Percentiles rank a stretch among this genome's conserved stretches.
Conservation (phyloP, 2,329 filamentous ascomycete species). For the Claviceps sp. region DNA sequence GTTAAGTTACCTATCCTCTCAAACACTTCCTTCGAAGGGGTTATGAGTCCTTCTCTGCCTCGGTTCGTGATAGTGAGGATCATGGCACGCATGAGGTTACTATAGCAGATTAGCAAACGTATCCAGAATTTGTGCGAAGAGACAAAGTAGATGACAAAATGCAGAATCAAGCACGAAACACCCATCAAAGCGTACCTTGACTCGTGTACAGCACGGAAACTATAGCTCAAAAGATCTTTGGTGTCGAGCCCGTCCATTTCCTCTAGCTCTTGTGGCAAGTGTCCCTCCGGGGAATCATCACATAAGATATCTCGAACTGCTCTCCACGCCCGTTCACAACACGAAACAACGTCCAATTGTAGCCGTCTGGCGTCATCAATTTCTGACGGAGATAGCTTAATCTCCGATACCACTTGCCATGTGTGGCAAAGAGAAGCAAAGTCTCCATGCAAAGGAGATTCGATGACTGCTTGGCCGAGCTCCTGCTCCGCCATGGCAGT, state of each 20-base stretch:
- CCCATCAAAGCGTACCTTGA: slow-evolving; percentile 49
- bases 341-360: slow-evolving; percentile 42
- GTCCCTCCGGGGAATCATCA: slow-evolving; percentile 87
- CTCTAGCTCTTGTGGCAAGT: slow-evolving; percentile 64
- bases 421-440: slow-evolving; percentile 51
- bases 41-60: slow-evolving; percentile 28
- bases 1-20: slow-evolving; percentile 56
- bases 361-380: slow-evolving; percentile 23
- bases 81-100: slow-evolving; percentile 56
- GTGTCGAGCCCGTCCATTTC: slow-evolving; percentile 60
- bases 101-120: slow-evolving; percentile 21
- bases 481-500: slow-evolving; percentile 49
- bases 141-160: not conserved
- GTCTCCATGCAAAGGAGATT: slow-evolving; percentile 55
- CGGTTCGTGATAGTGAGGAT: slow-evolving; percentile 39
- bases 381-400: slow-evolving; percentile 24
- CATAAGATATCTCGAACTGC: slow-evolving; percentile 69
- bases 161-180: not conserved
- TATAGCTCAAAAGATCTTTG: slow-evolving; percentile 86
- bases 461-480: slow-evolving; percentile 51
- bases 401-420: slow-evolving; percentile 35
- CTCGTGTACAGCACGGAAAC: slow-evolving; percentile 89
- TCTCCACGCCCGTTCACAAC: slow-evolving; percentile 61
- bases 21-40: slow-evolving; percentile 42
- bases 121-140: not conserved